Evolutionary conservation across 164 flowering plant species (phyloP).

Genomic region (Berberis thunbergii): DNA sequence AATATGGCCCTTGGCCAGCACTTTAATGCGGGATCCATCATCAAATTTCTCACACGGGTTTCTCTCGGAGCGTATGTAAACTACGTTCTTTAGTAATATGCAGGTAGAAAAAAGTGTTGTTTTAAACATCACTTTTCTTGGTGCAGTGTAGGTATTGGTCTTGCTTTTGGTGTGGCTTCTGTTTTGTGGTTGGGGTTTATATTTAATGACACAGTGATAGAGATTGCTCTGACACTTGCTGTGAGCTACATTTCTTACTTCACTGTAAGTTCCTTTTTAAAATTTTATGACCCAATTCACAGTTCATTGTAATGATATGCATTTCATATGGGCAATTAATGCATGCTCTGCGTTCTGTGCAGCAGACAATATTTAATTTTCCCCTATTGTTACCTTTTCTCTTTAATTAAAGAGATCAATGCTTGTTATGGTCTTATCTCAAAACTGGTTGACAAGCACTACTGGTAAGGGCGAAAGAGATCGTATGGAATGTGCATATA

Average conservation of each 20-base stretch:
- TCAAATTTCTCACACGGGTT: constrained; percentile 58
- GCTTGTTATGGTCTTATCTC: background rate
- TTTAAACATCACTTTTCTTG: constrained; percentile 13
- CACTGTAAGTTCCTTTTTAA: constrained; percentile 50
- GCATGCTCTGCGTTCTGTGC: no score
- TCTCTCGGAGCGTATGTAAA: constrained; percentile 88
- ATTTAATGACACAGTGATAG: constrained; percentile 90
- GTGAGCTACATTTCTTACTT: constrained; percentile 91
- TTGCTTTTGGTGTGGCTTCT: constrained; percentile 77
- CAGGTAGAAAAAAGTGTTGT: background rate
- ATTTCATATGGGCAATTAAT: background rate
- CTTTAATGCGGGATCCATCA: constrained; percentile 39
- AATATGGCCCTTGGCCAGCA: constrained; percentile 69
- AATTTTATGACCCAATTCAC: background rate
- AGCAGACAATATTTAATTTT: no score
- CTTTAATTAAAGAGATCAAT: background rate
- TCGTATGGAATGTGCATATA: no score
- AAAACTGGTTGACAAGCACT: no score
- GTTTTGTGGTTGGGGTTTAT: constrained; percentile 84
- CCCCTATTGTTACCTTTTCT: background rate
- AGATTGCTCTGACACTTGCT: constrained; percentile 85
- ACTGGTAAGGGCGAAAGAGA: no score
- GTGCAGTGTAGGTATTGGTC: constrained; percentile 80
- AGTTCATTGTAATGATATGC: background rate
- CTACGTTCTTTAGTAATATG: no score